Conservation (phyloP, 352 stramenopile species). For the Phytophthora cryptogea region DNA sequence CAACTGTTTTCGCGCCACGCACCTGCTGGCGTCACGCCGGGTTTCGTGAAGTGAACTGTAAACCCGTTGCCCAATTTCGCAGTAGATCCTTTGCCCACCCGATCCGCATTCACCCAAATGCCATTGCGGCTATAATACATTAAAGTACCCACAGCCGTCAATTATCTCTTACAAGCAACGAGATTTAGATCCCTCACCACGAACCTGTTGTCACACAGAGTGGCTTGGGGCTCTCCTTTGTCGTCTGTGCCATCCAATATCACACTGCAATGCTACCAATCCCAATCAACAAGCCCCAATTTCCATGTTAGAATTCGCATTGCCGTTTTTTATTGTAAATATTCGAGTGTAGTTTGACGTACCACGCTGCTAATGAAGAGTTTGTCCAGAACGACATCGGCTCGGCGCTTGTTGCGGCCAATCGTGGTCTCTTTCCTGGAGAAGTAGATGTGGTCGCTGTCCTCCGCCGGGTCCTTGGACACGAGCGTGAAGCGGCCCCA, state of each 20-base stretch:
- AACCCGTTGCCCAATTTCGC: slow-evolving; percentile 39
- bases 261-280: slow-evolving; percentile 62
- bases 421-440: slow-evolving; percentile 45
- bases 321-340: neutral
- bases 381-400: slow-evolving; percentile 58
- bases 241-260: slow-evolving; percentile 36
- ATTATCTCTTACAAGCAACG: neutral
- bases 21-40: slow-evolving; percentile 43
- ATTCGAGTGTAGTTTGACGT: too few species aligned
- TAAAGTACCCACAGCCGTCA: neutral
- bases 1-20: neutral
- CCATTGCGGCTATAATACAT: slow-evolving; percentile 66
- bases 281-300: neutral
- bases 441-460: slow-evolving; percentile 76
- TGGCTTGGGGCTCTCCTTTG: slow-evolving; percentile 38
- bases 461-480: slow-evolving; percentile 51
- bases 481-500: slow-evolving; percentile 72
- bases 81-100: slow-evolving; percentile 46
- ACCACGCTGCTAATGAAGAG: slow-evolving; percentile 75
- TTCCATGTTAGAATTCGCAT: neutral
- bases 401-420: slow-evolving; percentile 50
- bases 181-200: neutral
- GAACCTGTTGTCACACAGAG: slow-evolving; percentile 64
- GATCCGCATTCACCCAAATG: slow-evolving; percentile 72
- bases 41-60: slow-evolving; percentile 77